Base-by-base conservation (phyloP, 192 early-diverging fungal genomes). In the Geranomyces variabilis region DNA sequence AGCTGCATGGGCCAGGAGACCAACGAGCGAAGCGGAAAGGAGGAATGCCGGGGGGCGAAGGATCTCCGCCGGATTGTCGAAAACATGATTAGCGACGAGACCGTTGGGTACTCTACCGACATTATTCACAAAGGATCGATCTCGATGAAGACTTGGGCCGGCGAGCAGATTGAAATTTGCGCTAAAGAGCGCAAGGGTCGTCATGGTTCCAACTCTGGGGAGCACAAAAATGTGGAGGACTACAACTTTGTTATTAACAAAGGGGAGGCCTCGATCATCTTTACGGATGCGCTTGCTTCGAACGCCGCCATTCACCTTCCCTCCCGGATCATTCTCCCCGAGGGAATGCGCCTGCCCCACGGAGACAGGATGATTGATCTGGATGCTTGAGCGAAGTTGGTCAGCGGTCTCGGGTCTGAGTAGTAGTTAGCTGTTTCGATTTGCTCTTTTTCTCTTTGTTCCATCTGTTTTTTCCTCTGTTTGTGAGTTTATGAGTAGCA, bases 281-380 rank as follows among this genome's bases (percentile, higher is more conserved):
- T 77, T 31, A 61, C 63, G 36, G 63, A 73, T 22, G 24, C 12
- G 14, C 71, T 69, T 34, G 65, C 65, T 26, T 77, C n/a, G 1
- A 80, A 80, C 58, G 78, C 64, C 57, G 78, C 60, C 34, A 64
- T 80, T n/a, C 78, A 80, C 49, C 55, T 77, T 70, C 63, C 78
- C 67, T 41, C 73, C 63, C 46, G 64, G 30, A 66, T 78, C 19
- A 51, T 80, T 19, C 33, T 79, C 60, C 78, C 78, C 28, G 49
- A 68, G 14, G 69, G 67, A 34, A 66, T 79, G 19, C 45, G 74
- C 26, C 75, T 79, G 13, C 78, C 78, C 17, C 47, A 70, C 53
- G 73, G 67, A 15, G 62, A 67, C 31, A 4, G 58, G 58, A 33
- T 60, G 29, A n/a, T 55, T n/a, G n/a, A n/a, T n/a, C n/a, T n/a